Evolutionary conservation across 345 rosid species (phyloP).

Genomic region (Laguncularia racemosa): DNA sequence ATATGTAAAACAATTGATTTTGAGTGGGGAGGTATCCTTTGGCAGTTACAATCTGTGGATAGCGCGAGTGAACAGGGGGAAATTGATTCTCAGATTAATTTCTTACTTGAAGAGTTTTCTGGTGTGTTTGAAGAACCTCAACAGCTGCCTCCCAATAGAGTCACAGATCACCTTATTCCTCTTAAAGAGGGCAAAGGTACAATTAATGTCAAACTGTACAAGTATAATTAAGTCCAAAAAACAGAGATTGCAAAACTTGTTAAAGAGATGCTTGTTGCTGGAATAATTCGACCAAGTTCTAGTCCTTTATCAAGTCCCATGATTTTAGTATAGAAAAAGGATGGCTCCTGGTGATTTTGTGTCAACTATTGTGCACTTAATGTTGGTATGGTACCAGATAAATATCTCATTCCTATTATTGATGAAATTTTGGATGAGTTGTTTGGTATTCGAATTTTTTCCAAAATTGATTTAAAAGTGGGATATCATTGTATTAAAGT

Average conservation of each 20-base stretch:
- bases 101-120: too few species aligned
- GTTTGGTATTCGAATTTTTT: too few species aligned
- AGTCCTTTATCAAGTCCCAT: not conserved
- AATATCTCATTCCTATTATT: not conserved
- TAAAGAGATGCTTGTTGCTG: not conserved
- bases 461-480: too few species aligned
- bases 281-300: not conserved
- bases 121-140: too few species aligned
- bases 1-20: too few species aligned
- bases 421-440: constrained; percentile 2
- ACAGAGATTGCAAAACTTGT: not conserved
- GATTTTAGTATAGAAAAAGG: not conserved
- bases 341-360: not conserved
- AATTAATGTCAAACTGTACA: not conserved
- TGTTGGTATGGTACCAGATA: not conserved
- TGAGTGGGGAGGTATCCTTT: too few species aligned
- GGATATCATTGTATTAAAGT: not conserved
- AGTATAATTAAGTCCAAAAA: not conserved
- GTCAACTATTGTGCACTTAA: not conserved
- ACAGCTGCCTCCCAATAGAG: not conserved
- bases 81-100: too few species aligned
- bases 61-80: too few species aligned
- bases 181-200: not conserved
- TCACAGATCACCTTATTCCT: not conserved
- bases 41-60: too few species aligned